phyloP scores from a whole-genome alignment of 2,329 filamentous ascomycete species.

The Ramularia endophylla region DNA sequence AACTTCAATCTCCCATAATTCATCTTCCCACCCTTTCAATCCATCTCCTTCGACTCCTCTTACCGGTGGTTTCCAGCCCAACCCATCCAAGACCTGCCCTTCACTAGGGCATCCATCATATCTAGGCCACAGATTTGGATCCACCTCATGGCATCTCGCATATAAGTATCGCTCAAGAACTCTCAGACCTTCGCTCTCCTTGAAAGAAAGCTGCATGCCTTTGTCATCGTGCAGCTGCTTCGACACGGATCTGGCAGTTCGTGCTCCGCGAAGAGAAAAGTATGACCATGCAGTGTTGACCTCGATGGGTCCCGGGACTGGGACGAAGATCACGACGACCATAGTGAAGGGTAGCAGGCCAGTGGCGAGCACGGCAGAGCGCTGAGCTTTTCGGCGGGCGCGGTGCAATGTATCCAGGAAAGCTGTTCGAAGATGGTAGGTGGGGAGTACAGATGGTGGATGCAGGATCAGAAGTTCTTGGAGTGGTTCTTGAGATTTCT shows the following conservation, averaged over 20 bases:
- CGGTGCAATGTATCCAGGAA: constrained; percentile 39
- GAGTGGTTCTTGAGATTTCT: constrained; percentile 26
- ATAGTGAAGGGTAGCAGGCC: constrained; percentile 36
- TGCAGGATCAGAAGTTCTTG: constrained; percentile 40
- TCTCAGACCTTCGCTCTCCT: no score
- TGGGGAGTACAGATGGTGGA: constrained; percentile 23
- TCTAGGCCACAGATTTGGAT: constrained; percentile 32
- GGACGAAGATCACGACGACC: constrained; percentile 31
- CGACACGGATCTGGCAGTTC: constrained; percentile 35
- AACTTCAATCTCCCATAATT: constrained; percentile 33
- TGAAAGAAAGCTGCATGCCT: no score
- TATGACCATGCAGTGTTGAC: constrained; percentile 25
- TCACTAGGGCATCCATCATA: constrained; percentile 32
- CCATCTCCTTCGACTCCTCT: constrained; percentile 24
- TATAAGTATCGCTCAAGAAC: constrained; percentile 36
- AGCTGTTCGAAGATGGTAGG: constrained; percentile 29
- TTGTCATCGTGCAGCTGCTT: constrained; percentile 29
- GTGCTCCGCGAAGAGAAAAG: constrained; percentile 42
- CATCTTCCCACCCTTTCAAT: constrained; percentile 36
- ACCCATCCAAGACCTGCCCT: constrained; percentile 36
- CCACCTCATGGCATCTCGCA: constrained; percentile 33
- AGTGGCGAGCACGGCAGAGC: constrained; percentile 39
- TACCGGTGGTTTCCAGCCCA: constrained; percentile 38
- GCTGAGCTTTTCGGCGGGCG: constrained; percentile 37
- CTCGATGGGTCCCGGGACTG: constrained; percentile 34